Evolutionary conservation across 2,329 filamentous ascomycete genomes (phyloP), one percentile per base, ranked within the genome.

Genomic region (Macrophomina tecta): DNA sequence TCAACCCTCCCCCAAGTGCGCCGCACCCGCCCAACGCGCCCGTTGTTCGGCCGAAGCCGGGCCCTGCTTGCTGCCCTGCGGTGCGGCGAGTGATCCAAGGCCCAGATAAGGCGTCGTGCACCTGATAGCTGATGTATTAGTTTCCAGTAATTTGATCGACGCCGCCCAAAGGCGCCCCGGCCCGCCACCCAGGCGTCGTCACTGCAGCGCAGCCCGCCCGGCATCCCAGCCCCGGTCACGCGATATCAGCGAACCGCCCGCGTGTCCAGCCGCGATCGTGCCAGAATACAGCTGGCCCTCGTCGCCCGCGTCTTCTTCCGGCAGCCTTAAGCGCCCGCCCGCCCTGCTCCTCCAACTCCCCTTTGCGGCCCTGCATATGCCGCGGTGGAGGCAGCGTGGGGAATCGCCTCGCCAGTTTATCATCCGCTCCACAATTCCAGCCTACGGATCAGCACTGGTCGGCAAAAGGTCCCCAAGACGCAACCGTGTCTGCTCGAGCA

Each of bases 61-160:
- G n/a, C 16, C 30, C 32, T 8, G n/a, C 30, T 34, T 32, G 51
- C 23, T 14, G 32, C 23, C 23, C 23, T 23, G 23, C 23, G 51
- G n/a, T 7, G 30, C 52, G 36, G 9, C 32, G n/a, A 8, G 34
- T 23, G 52, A 36, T 36, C 52, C 38, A 11, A 9, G n/a, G 32
- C 32, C 52, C 14, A 55, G 52, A 55, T 55, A 55, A 55, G 52
- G 52, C 36, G 7, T 32, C 32, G 48, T 51, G 48, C 12, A 11
- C 28, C 49, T 53, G 52, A 55, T 55, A 55, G 52, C 52, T 55
- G 52, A 55, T 55, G 52, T 55, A 55, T 55, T 55, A 38, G 52
- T 38, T 55, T 55, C 52, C 52, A 55, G 52, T 55, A 55, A 55
- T 55, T 55, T 40, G 52, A 55, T 55, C 52, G 52, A 34, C 52